Base-by-base conservation (phyloP, 345 rosid genomes). In the Citrus reticulata region DNA sequence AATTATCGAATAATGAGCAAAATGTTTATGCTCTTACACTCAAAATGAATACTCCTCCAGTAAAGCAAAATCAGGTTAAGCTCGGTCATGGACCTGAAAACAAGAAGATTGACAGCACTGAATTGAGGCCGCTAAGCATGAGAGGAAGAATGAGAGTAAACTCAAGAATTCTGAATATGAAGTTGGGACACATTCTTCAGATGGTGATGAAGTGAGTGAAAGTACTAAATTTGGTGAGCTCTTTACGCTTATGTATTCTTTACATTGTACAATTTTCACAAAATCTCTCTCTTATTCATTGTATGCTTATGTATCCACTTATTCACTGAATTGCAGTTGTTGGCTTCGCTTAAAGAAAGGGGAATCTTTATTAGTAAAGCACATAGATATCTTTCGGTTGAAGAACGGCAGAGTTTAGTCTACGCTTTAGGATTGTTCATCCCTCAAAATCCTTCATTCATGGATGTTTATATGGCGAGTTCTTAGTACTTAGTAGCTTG, bases 401-500 rank as follows among this genome's bases (percentile, higher is more conserved):
- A 70, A 72, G 63, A 66, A 42, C 80, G 84, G 75, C 82, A 70
- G 37, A 84, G 85, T 73, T 86, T 84, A 34, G 63, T 83, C 32
- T 59, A 75, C 57, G 79, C 85, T 60, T 86, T 76, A n/a, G 76
- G 77, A 79, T 75, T 37, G 78, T 79, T 74, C 67, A 81, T 81
- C 77, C 88, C 89, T 14, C 57, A 30, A n/a, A 84, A 80, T 73
- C 90, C 90, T 27, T 81, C 77, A 57, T 87, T 84, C 82, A 75
- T 81, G 84, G 77, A 81, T 40, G 42, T 81, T 42, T 63, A 6
- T 24, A 1, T 64, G 61, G 78, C 65, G 46, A 75, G 70, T 13
- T 27, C 25, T 22, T 30, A 29, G 25, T 25, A 25, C 25, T 25
- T 25, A 25, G 30, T 29, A 29, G 7, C 20, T 27, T 20, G 14